Conservation (phyloP, 192 early-diverging fungal genomes). For the Podila clonocystis region DNA sequence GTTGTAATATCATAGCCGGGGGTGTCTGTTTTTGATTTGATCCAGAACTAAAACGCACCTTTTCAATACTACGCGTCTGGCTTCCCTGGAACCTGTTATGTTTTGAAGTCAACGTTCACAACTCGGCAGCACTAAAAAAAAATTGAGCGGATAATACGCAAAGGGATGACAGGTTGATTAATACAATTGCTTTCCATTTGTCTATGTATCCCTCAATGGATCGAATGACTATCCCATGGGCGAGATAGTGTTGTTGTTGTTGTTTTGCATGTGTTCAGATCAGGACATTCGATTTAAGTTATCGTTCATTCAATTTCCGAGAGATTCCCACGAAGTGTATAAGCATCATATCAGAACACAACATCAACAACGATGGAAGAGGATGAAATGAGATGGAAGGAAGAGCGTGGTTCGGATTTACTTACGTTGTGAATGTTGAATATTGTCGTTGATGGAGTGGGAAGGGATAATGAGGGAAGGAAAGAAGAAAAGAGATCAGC, state of each 20-base stretch:
- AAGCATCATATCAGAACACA: slow-evolving; percentile 46
- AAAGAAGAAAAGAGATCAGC: slow-evolving; percentile 1
- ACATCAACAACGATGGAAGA: neutral
- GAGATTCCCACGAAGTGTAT: slow-evolving; percentile 56
- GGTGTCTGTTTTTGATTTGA: neutral
- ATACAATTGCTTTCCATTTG: too few species aligned
- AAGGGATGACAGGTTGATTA: neutral
- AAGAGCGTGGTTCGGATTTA: neutral
- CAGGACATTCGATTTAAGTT: slow-evolving; percentile 54
- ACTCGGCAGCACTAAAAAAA: neutral
- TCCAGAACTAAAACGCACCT: slow-evolving; percentile 23
- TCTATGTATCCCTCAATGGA: neutral
- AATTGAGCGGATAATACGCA: neutral
- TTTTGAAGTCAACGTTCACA: neutral
- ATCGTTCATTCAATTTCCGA: slow-evolving; percentile 55
- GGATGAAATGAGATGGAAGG: neutral
- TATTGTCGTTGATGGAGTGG: neutral
- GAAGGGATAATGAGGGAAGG: neutral
- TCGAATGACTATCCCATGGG: neutral
- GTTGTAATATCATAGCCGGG: slow-evolving; percentile 51
- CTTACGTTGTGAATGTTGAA: neutral
- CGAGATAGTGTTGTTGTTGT: neutral
- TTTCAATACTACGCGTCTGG: neutral
- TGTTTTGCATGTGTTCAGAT: slow-evolving; percentile 18
- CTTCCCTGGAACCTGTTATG: too few species aligned